Conservation (phyloP, 2,329 filamentous ascomycete species). For the Stylonectria norvegica region DNA sequence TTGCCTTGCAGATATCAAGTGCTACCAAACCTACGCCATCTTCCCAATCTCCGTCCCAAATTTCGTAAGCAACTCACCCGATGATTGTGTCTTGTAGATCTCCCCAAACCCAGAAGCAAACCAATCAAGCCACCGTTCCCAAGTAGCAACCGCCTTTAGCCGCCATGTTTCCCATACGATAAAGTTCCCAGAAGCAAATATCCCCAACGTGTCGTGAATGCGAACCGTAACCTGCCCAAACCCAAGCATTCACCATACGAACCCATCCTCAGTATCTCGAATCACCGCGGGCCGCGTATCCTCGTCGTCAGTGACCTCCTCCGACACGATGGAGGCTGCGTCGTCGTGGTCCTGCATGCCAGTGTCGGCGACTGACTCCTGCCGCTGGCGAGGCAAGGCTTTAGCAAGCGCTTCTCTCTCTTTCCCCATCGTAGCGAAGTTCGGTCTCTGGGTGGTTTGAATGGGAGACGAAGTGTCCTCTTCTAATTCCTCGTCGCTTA, state of each 20-base stretch:
- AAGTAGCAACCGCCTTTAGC: neutral
- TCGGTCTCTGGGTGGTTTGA: neutral
- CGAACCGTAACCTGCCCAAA: neutral
- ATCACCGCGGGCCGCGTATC: neutral
- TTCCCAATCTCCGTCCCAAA: no score
- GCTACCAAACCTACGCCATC: no score
- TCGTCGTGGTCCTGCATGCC: neutral
- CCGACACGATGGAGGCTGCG: neutral
- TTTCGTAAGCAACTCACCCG: neutral
- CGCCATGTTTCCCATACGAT: neutral
- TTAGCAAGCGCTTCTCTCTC: no score
- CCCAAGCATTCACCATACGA: constrained; percentile 8
- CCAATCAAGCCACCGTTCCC: neutral
- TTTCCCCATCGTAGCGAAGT: neutral
- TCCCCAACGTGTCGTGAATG: neutral
- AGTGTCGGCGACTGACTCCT: no score
- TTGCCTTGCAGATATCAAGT: no score
- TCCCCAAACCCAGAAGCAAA: neutral
- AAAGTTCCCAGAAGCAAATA: neutral
- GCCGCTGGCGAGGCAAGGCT: no score
- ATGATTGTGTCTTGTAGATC: neutral
- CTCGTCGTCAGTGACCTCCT: neutral
- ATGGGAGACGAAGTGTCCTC: neutral
- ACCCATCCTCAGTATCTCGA: constrained; percentile 13
- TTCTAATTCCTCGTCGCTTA: constrained; percentile 1